These are phyloP conservation scores for Juglanconis sp. DNA, from an alignment of 2,329 filamentous ascomycete genomes.

Conservation along the genomic window DNA sequence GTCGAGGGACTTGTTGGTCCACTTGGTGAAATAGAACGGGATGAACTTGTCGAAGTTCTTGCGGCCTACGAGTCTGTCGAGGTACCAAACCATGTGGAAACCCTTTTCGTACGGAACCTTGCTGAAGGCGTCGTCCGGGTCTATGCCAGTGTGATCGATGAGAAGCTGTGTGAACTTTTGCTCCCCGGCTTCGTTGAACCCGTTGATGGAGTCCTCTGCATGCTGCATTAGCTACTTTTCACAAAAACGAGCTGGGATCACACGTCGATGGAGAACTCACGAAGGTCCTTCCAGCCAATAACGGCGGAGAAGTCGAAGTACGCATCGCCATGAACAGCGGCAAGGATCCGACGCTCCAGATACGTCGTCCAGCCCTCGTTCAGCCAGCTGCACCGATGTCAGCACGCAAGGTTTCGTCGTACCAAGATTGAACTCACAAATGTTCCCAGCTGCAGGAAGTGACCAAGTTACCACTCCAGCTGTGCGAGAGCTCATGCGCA, in stretches of 20 bases:
- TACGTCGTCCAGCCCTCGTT: conserved; percentile 92
- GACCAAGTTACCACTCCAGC: conserved; percentile 87
- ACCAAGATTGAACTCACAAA: conserved; percentile 48
- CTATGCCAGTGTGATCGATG: conserved; percentile 80
- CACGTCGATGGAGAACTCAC: conserved; percentile 31
- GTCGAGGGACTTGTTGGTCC: conserved; percentile 82
- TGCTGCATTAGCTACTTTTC: not conserved
- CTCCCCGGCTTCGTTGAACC: conserved; percentile 66
- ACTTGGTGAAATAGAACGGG: conserved; percentile 86
- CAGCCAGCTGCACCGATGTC: conserved; percentile 51
- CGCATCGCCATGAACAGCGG: conserved; percentile 73
- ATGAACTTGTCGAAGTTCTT: conserved; percentile 94
- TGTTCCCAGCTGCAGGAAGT: conserved; percentile 79
- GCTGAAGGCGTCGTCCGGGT: conserved; percentile 94
- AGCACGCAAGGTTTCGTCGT: not conserved
- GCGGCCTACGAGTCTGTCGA: conserved; percentile 81
- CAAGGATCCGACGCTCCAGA: conserved; percentile 80
- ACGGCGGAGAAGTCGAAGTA: conserved; percentile 93
- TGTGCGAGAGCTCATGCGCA: conserved; percentile 74
- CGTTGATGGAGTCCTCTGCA: conserved; percentile 69
- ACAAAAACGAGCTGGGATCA: conserved; percentile 9
- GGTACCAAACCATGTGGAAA: conserved; percentile 87
- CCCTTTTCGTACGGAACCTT: conserved; percentile 94
- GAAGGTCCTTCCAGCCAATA: conserved; percentile 88
- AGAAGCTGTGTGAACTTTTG: conserved; percentile 93